Conservation (phyloP, 345 rosid species). For the Citropsis articulata region DNA sequence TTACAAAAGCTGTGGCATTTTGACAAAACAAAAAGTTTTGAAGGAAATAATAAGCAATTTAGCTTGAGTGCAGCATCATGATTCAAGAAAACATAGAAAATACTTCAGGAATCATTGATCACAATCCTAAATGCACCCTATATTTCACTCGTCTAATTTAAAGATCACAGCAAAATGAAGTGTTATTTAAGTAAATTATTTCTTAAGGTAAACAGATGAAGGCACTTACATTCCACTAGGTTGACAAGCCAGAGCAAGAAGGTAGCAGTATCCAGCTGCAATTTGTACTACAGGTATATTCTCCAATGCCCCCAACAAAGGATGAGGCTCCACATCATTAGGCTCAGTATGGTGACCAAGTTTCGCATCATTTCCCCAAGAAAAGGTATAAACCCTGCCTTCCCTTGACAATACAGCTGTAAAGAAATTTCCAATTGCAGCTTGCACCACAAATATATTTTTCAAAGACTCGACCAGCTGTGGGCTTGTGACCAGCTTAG, state of each 20-base stretch:
- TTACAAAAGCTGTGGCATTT: not conserved
- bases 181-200: not conserved
- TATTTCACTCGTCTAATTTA: not conserved
- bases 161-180: not conserved
- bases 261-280: conserved; percentile 93
- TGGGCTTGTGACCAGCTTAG: conserved; percentile 63
- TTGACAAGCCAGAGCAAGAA: conserved; percentile 88
- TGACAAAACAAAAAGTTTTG: not conserved
- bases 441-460: conserved; percentile 85
- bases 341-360: conserved; percentile 83
- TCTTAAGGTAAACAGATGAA: conserved; percentile 14
- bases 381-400: conserved; percentile 91
- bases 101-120: not conserved
- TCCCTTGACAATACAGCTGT: conserved; percentile 92
- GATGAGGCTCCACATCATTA: conserved; percentile 70
- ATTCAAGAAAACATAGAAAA: not conserved
- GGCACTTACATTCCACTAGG: conserved; percentile 86
- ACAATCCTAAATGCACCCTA: too few species aligned
- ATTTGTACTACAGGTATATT: conserved; percentile 85
- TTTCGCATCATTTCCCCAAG: conserved; percentile 80
- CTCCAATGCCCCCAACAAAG: conserved; percentile 85
- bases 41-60: not conserved
- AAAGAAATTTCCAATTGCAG: conserved; percentile 84
- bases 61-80: not conserved
- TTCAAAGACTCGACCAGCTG: conserved; percentile 75